These are phyloP conservation scores for Acer yangbiense DNA, from an alignment of 345 rosid species.

Conservation along the genomic window DNA sequence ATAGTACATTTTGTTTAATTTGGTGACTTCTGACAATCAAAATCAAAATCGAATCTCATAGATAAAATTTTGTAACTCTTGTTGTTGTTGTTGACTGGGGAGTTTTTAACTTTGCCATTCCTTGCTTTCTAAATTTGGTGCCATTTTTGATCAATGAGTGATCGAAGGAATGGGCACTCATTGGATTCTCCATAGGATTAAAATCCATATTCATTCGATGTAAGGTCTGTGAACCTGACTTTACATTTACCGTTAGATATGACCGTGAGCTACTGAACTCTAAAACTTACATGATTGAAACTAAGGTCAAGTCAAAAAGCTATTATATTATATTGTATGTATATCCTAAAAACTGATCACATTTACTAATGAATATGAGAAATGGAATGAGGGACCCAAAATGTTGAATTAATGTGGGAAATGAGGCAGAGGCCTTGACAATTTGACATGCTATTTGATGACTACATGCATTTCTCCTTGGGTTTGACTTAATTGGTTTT, in stretches of 20 bases:
- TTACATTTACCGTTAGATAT: too few species aligned
- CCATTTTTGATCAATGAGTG: conserved; percentile 5
- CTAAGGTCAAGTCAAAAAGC: neutral
- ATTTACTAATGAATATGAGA: neutral
- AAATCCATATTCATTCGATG: too few species aligned
- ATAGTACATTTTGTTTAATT: neutral
- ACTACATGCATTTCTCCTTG: neutral
- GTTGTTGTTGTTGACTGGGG: conserved; percentile 15
- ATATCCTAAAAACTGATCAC: neutral
- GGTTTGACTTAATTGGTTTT: neutral
- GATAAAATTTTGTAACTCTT: neutral
- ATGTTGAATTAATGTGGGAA: neutral
- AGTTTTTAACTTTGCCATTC: conserved; percentile 21
- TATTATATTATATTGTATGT: neutral
- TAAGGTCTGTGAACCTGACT: too few species aligned
- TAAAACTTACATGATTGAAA: too few species aligned
- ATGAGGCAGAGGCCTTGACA: too few species aligned
- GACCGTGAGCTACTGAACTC: too few species aligned
- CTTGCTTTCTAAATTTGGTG: conserved; percentile 22
- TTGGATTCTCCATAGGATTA: neutral
- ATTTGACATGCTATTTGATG: neutral
- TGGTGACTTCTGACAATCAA: neutral
- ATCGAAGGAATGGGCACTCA: conserved; percentile 31
- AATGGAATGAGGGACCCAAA: conserved; percentile 13
- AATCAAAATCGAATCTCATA: neutral